phyloP scores from a whole-genome alignment of 2,329 filamentous ascomycete species.

The Nemania sp. region DNA sequence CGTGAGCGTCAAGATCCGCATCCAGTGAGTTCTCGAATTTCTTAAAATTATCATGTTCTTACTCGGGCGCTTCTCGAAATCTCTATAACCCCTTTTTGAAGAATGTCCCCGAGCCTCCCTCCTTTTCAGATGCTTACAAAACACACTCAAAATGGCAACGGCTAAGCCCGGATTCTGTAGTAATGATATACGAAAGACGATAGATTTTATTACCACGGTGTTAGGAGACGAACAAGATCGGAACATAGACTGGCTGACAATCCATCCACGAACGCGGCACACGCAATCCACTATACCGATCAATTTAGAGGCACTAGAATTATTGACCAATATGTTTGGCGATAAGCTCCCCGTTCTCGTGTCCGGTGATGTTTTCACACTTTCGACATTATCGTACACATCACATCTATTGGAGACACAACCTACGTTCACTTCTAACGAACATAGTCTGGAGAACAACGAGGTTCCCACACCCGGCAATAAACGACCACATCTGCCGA shows the following conservation, averaged over 20 bases:
- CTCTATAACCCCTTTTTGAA: too few species aligned
- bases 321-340: slow-evolving; percentile 57
- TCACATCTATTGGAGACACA: slow-evolving; percentile 40
- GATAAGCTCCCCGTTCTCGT: slow-evolving; percentile 65
- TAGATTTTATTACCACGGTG: slow-evolving; percentile 67
- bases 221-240: slow-evolving; percentile 55
- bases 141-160: too few species aligned
- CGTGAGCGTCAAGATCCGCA: slow-evolving; percentile 72
- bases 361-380: slow-evolving; percentile 71
- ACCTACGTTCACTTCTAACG: slow-evolving; percentile 33
- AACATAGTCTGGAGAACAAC: not conserved
- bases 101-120: too few species aligned
- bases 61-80: too few species aligned
- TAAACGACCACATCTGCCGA: slow-evolving; percentile 46
- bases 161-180: too few species aligned
- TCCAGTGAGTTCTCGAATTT: slow-evolving; percentile 54
- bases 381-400: slow-evolving; percentile 54
- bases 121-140: too few species aligned
- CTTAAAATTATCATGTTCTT: too few species aligned
- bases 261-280: slow-evolving; percentile 67
- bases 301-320: slow-evolving; percentile 62
- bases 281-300: slow-evolving; percentile 67
- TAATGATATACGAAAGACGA: slow-evolving; percentile 62
- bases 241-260: slow-evolving; percentile 69
- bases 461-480: slow-evolving; percentile 16